Evolutionary conservation across 257 asterid genomes (phyloP).

Genomic region (Hygrophila difformis): DNA sequence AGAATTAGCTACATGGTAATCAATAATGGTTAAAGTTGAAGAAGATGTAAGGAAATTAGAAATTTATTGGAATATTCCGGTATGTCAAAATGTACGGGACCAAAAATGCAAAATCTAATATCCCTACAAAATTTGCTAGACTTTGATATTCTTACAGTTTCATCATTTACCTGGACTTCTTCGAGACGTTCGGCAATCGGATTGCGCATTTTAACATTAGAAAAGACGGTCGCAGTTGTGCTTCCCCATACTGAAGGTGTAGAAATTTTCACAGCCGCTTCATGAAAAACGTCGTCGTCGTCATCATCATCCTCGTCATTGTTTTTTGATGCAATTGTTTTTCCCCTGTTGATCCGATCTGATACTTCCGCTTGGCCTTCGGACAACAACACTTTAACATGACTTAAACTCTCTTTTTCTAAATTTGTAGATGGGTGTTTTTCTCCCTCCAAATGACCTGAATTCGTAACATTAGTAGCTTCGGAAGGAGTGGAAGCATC

Average conservation of each 20-base stretch:
- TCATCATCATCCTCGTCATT: slow-evolving; percentile 17
- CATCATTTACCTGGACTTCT: slow-evolving; percentile 41
- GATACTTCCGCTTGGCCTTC: slow-evolving; percentile 19
- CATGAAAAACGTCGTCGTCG: slow-evolving; percentile 16
- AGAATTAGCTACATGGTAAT: no score
- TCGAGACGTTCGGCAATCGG: slow-evolving; percentile 25
- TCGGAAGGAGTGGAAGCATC: slow-evolving; percentile 12
- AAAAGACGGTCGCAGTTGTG: slow-evolving; percentile 25
- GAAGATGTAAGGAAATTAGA: no score
- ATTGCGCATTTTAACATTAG: slow-evolving; percentile 30
- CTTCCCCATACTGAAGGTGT: slow-evolving; percentile 27
- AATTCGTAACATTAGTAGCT: slow-evolving; percentile 18
- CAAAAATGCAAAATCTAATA: no score
- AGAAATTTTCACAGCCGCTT: slow-evolving; percentile 27
- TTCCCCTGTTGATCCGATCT: slow-evolving; percentile 25
- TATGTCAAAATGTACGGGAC: no score
- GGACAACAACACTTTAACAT: slow-evolving; percentile 8
- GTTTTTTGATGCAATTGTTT: slow-evolving; percentile 20
- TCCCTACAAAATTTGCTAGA: no score
- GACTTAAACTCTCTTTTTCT: slow-evolving; percentile 14
- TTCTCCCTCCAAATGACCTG: slow-evolving; percentile 6
- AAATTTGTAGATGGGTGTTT: slow-evolving; percentile 12
- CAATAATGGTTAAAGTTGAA: no score
- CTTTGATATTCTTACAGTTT: neutral
- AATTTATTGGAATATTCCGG: no score